phyloP scores from a whole-genome alignment of 352 stramenopile species.

The Pythium apleroticum region DNA sequence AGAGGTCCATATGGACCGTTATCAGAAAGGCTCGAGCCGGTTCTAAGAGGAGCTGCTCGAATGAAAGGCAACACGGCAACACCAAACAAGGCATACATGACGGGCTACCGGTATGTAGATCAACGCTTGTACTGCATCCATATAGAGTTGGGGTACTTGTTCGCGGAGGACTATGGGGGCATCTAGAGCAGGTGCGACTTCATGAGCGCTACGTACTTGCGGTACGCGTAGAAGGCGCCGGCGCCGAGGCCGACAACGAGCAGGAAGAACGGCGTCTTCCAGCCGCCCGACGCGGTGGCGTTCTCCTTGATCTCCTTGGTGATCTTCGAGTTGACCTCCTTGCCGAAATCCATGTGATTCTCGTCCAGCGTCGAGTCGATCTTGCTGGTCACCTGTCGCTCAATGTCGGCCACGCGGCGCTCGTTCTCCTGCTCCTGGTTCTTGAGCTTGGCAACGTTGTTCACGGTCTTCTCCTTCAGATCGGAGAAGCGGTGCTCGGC shows the following conservation, averaged over 20 bases:
- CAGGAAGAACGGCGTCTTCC: constrained; percentile 81
- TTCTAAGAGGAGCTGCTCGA: not conserved
- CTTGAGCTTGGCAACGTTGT: constrained; percentile 75
- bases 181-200: constrained; percentile 86
- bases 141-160: not conserved
- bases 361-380: constrained; percentile 67
- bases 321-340: constrained; percentile 76
- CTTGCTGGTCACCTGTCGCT: constrained; percentile 54
- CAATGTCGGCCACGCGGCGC: constrained; percentile 65
- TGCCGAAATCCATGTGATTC: constrained; percentile 54
- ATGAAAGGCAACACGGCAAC: not conserved
- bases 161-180: not conserved
- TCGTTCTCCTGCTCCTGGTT: constrained; percentile 79
- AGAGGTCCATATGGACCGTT: constrained; percentile 24
- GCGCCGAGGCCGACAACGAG: constrained; percentile 57
- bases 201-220: constrained; percentile 85
- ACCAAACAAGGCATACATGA: no score
- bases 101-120: not conserved
- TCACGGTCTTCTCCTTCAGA: constrained; percentile 85
- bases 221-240: constrained; percentile 59
- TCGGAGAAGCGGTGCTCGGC: constrained; percentile 82
- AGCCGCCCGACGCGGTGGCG: constrained; percentile 51
- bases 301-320: constrained; percentile 76
- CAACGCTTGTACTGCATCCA: constrained; percentile 3
- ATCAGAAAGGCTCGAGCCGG: constrained; percentile 13